A percentile compares a stretch with the other conserved stretches of the same genome.
phyloP scores from a whole-genome alignment of 2,329 filamentous ascomycete genomes.

The Cladophialophora bantiana region DNA sequence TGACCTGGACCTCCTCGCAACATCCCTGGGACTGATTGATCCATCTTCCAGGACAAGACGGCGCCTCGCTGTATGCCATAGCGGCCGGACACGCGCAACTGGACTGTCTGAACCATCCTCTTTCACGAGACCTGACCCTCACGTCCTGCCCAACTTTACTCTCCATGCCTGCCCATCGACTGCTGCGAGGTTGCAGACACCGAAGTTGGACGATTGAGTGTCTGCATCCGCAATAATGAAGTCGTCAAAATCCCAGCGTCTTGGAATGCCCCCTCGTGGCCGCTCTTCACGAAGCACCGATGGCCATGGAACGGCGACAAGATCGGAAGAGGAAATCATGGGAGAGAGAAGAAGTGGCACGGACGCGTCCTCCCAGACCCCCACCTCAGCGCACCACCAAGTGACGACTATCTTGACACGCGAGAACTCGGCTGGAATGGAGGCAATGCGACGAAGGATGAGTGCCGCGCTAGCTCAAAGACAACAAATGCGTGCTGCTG shows the following conservation, averaged over 20 bases:
- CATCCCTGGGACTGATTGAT: background rate
- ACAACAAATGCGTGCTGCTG: conserved; percentile 35
- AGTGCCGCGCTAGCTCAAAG: conserved; percentile 38
- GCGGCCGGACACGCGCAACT: background rate
- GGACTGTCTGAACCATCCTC: background rate
- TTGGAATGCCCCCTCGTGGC: conserved; percentile 31
- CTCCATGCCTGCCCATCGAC: conserved; percentile 30
- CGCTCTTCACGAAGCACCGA: conserved; percentile 29
- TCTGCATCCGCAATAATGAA: conserved; percentile 38
- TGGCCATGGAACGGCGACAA: conserved; percentile 23
- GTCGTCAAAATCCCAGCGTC: conserved; percentile 31
- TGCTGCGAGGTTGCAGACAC: conserved; percentile 34
- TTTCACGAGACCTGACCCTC: background rate
- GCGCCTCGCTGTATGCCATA: background rate
- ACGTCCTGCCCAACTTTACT: background rate
- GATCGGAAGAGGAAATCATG: conserved; percentile 15
- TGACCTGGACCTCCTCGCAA: background rate
- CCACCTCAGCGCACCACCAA: conserved; percentile 31
- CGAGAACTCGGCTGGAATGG: conserved; percentile 29
- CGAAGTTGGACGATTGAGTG: conserved; percentile 29
- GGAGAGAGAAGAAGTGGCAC: conserved; percentile 19
- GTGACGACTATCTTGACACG: conserved; percentile 29
- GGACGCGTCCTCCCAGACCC: conserved; percentile 10
- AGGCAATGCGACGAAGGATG: conserved; percentile 40
- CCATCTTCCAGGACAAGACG: background rate